Percentiles rank a stretch among this genome's conserved stretches.
These are phyloP conservation scores for Nemania sp. DNA, from an alignment of 2,329 filamentous ascomycete species.

Conservation along the genomic window DNA sequence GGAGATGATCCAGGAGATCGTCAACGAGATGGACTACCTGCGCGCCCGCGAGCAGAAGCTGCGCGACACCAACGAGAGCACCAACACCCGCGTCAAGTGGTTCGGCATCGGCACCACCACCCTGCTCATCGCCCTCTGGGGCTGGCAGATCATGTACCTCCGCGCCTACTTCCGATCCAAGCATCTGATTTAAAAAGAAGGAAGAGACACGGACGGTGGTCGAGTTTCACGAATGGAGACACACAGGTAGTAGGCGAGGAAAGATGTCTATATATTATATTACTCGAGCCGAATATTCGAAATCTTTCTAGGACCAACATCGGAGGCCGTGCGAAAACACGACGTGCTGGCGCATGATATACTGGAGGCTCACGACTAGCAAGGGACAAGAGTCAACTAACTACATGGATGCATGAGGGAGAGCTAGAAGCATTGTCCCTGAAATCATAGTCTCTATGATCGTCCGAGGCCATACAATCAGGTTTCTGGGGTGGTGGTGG, in stretches of 20 bases:
- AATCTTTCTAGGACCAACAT: conserved; percentile 1
- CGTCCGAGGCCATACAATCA: conserved; percentile 28
- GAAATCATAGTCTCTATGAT: conserved; percentile 41
- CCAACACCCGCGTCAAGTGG: conserved; percentile 98
- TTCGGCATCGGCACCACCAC: conserved; percentile 94
- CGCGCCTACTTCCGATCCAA: conserved; percentile 88
- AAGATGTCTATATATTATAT: background rate
- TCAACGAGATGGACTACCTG: conserved; percentile 95
- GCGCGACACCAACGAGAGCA: conserved; percentile 98
- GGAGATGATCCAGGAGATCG: conserved; percentile 86
- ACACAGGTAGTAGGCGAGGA: background rate
- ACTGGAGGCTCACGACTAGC: conserved; percentile 1
- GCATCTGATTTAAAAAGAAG: conserved; percentile 40
- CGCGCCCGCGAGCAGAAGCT: conserved; percentile 89
- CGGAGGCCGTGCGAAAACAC: background rate
- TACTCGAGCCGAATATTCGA: background rate
- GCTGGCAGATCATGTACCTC: conserved; percentile 97
- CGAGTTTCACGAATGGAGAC: no score
- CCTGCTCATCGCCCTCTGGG: conserved; percentile 85
- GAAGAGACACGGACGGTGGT: no score
- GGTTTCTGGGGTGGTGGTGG: conserved; percentile 26
- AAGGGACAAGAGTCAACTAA: conserved; percentile 20
- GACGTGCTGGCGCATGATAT: background rate
- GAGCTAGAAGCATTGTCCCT: conserved; percentile 33
- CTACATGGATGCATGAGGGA: conserved; percentile 24